A percentile compares a stretch with the other conserved stretches of the same genome.
phyloP scores from a whole-genome alignment of 345 rosid genomes.

The Anacardium occidentale region DNA sequence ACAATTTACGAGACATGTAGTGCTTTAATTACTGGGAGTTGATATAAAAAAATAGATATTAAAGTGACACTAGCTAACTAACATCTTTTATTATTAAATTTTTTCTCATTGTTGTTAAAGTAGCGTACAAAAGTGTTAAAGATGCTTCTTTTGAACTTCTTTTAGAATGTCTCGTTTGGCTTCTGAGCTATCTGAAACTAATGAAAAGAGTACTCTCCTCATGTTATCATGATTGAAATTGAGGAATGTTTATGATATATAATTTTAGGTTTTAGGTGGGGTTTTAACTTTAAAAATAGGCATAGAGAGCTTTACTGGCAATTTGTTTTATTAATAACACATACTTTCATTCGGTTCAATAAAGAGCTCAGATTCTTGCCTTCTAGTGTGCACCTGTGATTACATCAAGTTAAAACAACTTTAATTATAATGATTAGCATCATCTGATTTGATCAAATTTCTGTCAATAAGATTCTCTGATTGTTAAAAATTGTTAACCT shows the following conservation, averaged over 20 bases:
- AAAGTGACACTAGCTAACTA: slow-evolving; percentile 12
- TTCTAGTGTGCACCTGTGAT: slow-evolving; percentile 4
- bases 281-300: slow-evolving; percentile 16
- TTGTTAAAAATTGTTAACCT: background rate
- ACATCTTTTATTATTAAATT: slow-evolving; percentile 12
- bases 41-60: background rate
- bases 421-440: background rate
- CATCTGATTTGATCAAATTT: background rate
- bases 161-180: slow-evolving; percentile 27
- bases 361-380: slow-evolving; percentile 15
- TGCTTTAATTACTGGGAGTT: slow-evolving; percentile 2
- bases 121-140: slow-evolving; percentile 39
- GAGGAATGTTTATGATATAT: slow-evolving; percentile 20
- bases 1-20: background rate
- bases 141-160: slow-evolving; percentile 36
- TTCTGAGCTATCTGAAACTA: slow-evolving; percentile 15
- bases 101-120: slow-evolving; percentile 41
- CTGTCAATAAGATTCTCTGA: background rate
- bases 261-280: slow-evolving; percentile 28
- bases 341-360: slow-evolving; percentile 18
- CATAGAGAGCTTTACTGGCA: slow-evolving; percentile 5
- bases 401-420: background rate
- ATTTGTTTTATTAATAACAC: background rate
- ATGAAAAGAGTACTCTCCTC: slow-evolving; percentile 35
- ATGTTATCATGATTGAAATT: slow-evolving; percentile 54